phyloP scores from a whole-genome alignment of 2,329 filamentous ascomycete genomes.

The Paecilomyces formosus region DNA sequence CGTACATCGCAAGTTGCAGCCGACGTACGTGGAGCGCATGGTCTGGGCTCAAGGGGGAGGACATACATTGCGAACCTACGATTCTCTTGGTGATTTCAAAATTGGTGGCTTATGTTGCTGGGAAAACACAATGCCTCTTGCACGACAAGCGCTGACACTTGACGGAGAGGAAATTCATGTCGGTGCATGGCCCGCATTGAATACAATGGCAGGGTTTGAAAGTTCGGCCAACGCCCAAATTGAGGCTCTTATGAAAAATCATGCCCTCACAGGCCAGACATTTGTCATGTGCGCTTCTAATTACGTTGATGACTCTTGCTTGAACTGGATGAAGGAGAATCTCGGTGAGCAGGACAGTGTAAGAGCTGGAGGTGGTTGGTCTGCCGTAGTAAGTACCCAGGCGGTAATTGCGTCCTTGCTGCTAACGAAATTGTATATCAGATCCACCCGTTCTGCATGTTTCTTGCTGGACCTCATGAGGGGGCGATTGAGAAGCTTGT shows the following conservation, averaged over 20 bases:
- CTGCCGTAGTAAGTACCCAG: slow-evolving; percentile 10
- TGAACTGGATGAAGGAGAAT: slow-evolving; percentile 33
- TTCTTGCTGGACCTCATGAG: slow-evolving; percentile 25
- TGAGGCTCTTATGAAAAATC: slow-evolving; percentile 41
- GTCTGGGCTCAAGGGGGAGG: slow-evolving; percentile 30
- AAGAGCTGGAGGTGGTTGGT: slow-evolving; percentile 29
- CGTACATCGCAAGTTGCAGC: slow-evolving; percentile 31
- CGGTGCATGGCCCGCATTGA: slow-evolving; percentile 24
- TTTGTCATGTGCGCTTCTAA: slow-evolving; percentile 38
- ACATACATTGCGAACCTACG: slow-evolving; percentile 22
- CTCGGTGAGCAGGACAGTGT: slow-evolving; percentile 25
- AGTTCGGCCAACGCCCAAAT: slow-evolving; percentile 36
- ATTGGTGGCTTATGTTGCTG: slow-evolving; percentile 28
- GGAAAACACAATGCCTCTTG: slow-evolving; percentile 33
- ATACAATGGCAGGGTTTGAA: slow-evolving; percentile 29
- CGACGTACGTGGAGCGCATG: slow-evolving; percentile 25
- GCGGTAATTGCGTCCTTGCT: not conserved
- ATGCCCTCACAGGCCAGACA: slow-evolving; percentile 38
- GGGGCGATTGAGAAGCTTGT: slow-evolving; percentile 26
- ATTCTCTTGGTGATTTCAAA: slow-evolving; percentile 23
- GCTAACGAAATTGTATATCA: not conserved
- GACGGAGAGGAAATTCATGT: slow-evolving; percentile 25
- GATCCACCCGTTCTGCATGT: slow-evolving; percentile 28
- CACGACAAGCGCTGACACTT: slow-evolving; percentile 25
- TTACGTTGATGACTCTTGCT: slow-evolving; percentile 35